Evolutionary conservation across 495 filamentous ascomycete genomes (phyloP).

Genomic region (Penicillium pancosmium): DNA sequence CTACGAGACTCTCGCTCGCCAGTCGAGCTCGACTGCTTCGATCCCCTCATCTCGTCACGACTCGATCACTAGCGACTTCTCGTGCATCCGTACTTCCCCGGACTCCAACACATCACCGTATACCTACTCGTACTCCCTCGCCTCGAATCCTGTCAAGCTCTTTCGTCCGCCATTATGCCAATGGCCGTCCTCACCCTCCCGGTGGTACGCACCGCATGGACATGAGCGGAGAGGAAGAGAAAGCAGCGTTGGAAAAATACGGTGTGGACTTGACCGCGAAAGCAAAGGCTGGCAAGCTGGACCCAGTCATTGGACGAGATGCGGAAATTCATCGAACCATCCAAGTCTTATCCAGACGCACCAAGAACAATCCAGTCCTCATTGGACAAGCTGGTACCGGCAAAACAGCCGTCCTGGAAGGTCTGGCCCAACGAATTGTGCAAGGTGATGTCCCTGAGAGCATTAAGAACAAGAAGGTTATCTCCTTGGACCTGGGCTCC

Average conservation of each 20-base stretch:
- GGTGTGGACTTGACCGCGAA: constrained; percentile 87
- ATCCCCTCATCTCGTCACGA: constrained; percentile 25
- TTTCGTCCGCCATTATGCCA: constrained; percentile 64
- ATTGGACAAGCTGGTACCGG: constrained; percentile 93
- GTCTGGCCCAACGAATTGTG: constrained; percentile 87
- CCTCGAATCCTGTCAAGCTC: constrained; percentile 14
- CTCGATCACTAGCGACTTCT: constrained; percentile 24
- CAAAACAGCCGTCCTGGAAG: constrained; percentile 94
- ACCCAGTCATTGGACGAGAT: constrained; percentile 93
- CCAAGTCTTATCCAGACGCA: constrained; percentile 87
- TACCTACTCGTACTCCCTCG: constrained; percentile 12
- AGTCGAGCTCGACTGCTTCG: constrained; percentile 36
- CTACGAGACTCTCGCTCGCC: constrained; percentile 38
- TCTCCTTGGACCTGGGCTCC: constrained; percentile 83
- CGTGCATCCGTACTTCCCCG: constrained; percentile 27
- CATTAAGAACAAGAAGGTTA: constrained; percentile 90
- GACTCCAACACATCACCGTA: constrained; percentile 12
- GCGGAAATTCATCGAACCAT: constrained; percentile 91
- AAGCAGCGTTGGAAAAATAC: constrained; percentile 85
- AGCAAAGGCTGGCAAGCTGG: constrained; percentile 86
- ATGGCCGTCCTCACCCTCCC: constrained; percentile 79
- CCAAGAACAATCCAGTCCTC: constrained; percentile 96
- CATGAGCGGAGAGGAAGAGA: constrained; percentile 74
- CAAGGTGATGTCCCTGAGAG: constrained; percentile 93
- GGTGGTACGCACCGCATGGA: constrained; percentile 95